Evolutionary conservation across 1,284 basidiomycete species (phyloP).

Genomic region (Ganoderma resinaceum): DNA sequence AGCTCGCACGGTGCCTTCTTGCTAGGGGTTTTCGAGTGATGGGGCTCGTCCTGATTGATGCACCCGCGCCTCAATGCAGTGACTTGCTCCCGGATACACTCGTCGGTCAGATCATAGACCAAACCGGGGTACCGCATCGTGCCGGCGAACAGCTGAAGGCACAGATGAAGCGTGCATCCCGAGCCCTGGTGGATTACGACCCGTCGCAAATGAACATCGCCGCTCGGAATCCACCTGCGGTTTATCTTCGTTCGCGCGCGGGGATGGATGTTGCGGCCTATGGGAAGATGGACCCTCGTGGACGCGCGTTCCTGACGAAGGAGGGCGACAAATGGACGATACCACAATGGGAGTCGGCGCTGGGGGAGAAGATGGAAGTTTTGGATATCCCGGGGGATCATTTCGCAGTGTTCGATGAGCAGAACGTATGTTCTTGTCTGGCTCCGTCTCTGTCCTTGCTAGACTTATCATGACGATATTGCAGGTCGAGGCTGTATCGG

Average conservation of each 20-base stretch:
- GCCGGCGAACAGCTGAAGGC: slow-evolving; percentile 8
- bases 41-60: slow-evolving; percentile 72
- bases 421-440: slow-evolving; percentile 52
- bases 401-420: slow-evolving; percentile 60
- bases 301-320: slow-evolving; percentile 46
- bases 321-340: slow-evolving; percentile 56
- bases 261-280: slow-evolving; percentile 1
- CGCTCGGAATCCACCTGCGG: slow-evolving; percentile 14
- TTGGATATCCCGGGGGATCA: slow-evolving; percentile 72
- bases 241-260: slow-evolving; percentile 35
- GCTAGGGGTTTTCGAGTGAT: slow-evolving; percentile 50
- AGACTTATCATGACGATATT: neutral
- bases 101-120: slow-evolving; percentile 43
- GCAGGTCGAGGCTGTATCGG: neutral
- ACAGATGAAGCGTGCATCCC: slow-evolving; percentile 35
- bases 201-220: slow-evolving; percentile 6
- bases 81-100: slow-evolving; percentile 56
- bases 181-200: slow-evolving; percentile 32
- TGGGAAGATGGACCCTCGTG: slow-evolving; percentile 33
- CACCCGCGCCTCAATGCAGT: slow-evolving; percentile 60
- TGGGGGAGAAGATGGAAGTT: slow-evolving; percentile 46
- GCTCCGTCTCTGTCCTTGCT: no score
- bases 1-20: slow-evolving; percentile 61
- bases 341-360: slow-evolving; percentile 58
- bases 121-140: slow-evolving; percentile 13